A percentile compares a stretch with the other conserved stretches of the same genome.
phyloP scores from a whole-genome alignment of 306 rosid species.

The Mimosa bimucronata region DNA sequence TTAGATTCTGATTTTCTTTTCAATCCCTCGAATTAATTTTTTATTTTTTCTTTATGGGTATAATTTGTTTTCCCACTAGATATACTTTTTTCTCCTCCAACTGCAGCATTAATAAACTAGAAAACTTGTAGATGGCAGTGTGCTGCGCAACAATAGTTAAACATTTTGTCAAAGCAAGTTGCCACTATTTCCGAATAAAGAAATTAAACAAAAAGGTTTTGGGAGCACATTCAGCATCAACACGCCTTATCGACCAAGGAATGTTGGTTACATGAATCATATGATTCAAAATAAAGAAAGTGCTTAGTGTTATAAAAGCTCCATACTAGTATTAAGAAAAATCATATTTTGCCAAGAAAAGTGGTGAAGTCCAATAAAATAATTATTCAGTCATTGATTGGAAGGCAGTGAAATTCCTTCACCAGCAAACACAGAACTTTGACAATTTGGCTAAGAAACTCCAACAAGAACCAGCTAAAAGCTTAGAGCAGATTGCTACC shows the following conservation, averaged over 20 bases:
- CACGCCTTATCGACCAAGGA: not conserved
- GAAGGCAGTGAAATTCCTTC: constrained; percentile 22
- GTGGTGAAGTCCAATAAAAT: constrained; percentile 30
- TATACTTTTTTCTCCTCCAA: constrained; percentile 26
- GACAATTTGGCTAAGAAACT: not conserved
- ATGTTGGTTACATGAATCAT: not conserved
- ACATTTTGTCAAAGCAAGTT: constrained; percentile 47
- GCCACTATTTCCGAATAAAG: constrained; percentile 13
- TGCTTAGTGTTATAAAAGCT: constrained; percentile 21
- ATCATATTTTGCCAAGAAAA: not conserved
- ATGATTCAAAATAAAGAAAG: not conserved
- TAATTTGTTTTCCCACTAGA: constrained; percentile 29
- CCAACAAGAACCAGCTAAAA: not conserved
- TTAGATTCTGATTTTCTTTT: constrained; percentile 16
- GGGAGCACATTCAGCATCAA: not conserved
- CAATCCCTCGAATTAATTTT: constrained; percentile 10
- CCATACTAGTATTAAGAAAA: not conserved
- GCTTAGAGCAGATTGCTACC: not conserved
- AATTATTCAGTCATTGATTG: constrained; percentile 23
- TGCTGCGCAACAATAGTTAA: constrained; percentile 54
- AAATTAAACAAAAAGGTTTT: not conserved
- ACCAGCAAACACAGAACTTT: constrained; percentile 20
- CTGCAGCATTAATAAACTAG: constrained; percentile 49
- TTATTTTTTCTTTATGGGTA: not conserved
- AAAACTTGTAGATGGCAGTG: constrained; percentile 54